These are phyloP conservation scores for Mollisiaceae sp. DNA, from an alignment of 2,329 filamentous ascomycete genomes.

Conservation along the genomic window DNA sequence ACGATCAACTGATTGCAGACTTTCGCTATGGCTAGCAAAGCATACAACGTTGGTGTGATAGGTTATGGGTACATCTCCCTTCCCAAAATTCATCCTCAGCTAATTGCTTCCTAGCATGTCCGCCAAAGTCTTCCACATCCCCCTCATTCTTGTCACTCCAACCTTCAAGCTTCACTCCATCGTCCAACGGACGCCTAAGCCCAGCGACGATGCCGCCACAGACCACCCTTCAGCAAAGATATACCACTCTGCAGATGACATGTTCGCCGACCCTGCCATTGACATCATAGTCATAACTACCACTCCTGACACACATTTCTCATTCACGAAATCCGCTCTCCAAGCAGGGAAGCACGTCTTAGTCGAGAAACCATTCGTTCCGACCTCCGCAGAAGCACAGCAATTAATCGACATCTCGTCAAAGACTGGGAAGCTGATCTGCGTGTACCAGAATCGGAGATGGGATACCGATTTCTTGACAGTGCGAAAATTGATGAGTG, in stretches of 20 bases:
- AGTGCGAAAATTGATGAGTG: constrained; percentile 63
- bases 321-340: constrained; percentile 67
- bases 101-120: constrained; percentile 50
- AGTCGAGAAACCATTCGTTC: constrained; percentile 84
- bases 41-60: constrained; percentile 61
- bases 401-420: constrained; percentile 55
- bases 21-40: constrained; percentile 43
- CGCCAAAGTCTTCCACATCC: constrained; percentile 85
- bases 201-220: constrained; percentile 67
- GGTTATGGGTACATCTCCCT: constrained; percentile 53
- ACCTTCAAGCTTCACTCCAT: constrained; percentile 74
- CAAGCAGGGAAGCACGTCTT: constrained; percentile 77
- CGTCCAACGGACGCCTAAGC: constrained; percentile 73
- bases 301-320: constrained; percentile 73
- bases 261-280: constrained; percentile 69
- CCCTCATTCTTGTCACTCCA: constrained; percentile 70
- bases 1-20: background rate
- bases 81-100: constrained; percentile 1
- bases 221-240: constrained; percentile 70
- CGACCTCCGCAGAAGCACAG: constrained; percentile 70
- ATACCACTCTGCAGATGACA: constrained; percentile 64
- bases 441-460: constrained; percentile 59
- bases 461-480: constrained; percentile 82
- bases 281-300: constrained; percentile 75
- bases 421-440: constrained; percentile 47